Base-by-base conservation (phyloP, 768 basidiomycete species). In the Rubroboletus satanas region DNA sequence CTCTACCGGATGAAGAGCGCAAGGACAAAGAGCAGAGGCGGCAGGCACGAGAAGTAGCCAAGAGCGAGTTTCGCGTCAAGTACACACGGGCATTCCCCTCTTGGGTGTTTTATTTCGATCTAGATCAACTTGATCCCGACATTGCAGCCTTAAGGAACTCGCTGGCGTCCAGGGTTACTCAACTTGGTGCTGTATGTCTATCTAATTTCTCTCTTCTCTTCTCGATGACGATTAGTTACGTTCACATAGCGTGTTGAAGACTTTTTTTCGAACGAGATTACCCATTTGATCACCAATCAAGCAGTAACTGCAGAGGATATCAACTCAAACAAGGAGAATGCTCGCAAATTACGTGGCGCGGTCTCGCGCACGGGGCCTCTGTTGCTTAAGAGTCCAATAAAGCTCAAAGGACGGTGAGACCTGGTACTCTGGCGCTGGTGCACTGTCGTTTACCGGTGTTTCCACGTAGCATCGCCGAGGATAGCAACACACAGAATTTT, bases 31-130 rank as follows among this genome's bases (percentile, higher is more conserved):
- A 81, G 41, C 78, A 75, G 42, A 79, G 73, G 51, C 71, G 77
- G 31, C 69, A 74, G 5, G 80, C 81, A 57, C 77, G 82, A 29
- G 80, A 83, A 59, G 75, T 77, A 55, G 77, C 77, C 59, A 81
- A 85, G 58, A 74, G 76, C 5, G 87, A 90, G 61, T 98, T 93
- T 75, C 83, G 81, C 64, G 73, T 82, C 45, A 97, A 93, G 75
- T 98, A 93, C 71, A 81, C 79, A 51, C 82, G 83, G 49, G 90
- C 89, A 21, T 97, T 98, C 73, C 92, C 92, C 2, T 74, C 71
- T 26, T 93, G 87, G 77, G 81, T 77, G 17, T 96, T 98, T 71
- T 88, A 92, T 71, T 88, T 98, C 66, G 93, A 97, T 66, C 70
- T 84, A 55, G 79, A 82, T 62, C 63, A 72, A 39, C 74, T 74